These are phyloP conservation scores for Xylariaceae sp. DNA, from an alignment of 2,329 filamentous ascomycete species.

Conservation along the genomic window DNA sequence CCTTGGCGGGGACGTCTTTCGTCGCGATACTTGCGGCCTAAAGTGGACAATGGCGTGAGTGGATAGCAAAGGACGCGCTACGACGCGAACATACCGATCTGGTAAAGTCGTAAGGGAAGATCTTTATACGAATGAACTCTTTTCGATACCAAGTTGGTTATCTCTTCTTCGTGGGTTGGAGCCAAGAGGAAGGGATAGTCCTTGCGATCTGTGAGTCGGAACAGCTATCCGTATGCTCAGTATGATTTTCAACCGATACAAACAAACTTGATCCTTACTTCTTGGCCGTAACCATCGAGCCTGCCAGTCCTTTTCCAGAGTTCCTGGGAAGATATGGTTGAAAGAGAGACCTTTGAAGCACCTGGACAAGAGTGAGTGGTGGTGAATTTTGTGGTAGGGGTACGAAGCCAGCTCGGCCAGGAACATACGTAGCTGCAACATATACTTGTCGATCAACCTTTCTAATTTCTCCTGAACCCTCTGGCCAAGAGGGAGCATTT, in stretches of 20 bases:
- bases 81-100: constrained; percentile 58
- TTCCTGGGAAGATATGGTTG: constrained; percentile 75
- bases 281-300: constrained; percentile 61
- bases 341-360: constrained; percentile 56
- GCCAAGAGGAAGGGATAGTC: constrained; percentile 67
- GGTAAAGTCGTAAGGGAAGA: constrained; percentile 79
- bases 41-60: constrained; percentile 3
- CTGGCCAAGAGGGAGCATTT: constrained; percentile 79
- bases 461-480: constrained; percentile 87
- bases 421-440: constrained; percentile 60
- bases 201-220: constrained; percentile 73
- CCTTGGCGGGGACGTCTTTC: constrained; percentile 85
- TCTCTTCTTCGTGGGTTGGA: constrained; percentile 95
- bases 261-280: constrained; percentile 42
- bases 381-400: constrained; percentile 3
- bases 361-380: constrained; percentile 12
- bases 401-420: constrained; percentile 1
- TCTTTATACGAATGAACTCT: constrained; percentile 76
- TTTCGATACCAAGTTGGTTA: constrained; percentile 70
- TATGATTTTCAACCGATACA: constrained; percentile 1
- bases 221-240: constrained; percentile 50
- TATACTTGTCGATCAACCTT: constrained; percentile 77
- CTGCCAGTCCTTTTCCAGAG: constrained; percentile 82
- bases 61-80: background rate
- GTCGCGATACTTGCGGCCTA: constrained; percentile 88